Percentiles rank a stretch among this genome's conserved stretches.
phyloP scores from a whole-genome alignment of 169 alveolate genomes.

The Babesia sp. region DNA sequence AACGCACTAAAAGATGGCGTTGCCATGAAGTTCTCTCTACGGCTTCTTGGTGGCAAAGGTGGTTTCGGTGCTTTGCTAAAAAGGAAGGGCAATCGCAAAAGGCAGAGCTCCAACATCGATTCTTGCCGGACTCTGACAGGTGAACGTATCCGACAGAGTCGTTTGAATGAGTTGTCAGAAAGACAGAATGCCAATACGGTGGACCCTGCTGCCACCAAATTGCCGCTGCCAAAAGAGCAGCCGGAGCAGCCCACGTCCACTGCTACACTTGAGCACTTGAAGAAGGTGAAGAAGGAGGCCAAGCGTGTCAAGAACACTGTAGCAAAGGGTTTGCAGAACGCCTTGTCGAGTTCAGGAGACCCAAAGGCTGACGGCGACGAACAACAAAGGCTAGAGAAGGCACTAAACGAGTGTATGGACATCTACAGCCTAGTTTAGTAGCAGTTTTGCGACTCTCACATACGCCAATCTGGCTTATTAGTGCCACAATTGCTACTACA shows the following conservation, averaged over 20 bases:
- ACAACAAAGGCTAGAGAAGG: constrained; percentile 12
- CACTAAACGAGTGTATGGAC: constrained; percentile 38
- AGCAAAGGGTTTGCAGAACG: constrained; percentile 31
- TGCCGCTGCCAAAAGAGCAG: constrained; percentile 35
- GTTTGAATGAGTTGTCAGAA: constrained; percentile 37
- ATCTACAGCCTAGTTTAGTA: constrained; percentile 13
- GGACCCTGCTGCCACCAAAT: constrained; percentile 15
- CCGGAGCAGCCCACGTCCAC: not conserved
- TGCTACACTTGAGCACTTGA: constrained; percentile 10
- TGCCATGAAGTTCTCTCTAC: constrained; percentile 14
- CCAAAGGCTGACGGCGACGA: constrained; percentile 9
- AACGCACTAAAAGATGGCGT: constrained; percentile 5
- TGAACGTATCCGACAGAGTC: constrained; percentile 37
- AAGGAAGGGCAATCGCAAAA: constrained; percentile 41
- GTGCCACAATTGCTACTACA: too few species aligned
- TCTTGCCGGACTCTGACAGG: constrained; percentile 65
- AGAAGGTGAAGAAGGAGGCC: constrained; percentile 37
- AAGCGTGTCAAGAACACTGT: constrained; percentile 47
- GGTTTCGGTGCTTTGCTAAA: constrained; percentile 66
- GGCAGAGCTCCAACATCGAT: constrained; percentile 51
- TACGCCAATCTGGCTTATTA: too few species aligned
- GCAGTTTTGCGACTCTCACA: too few species aligned
- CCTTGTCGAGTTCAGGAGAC: constrained; percentile 1
- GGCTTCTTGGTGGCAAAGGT: constrained; percentile 66
- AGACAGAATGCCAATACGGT: constrained; percentile 23